Evolutionary conservation across 441 rosid species (phyloP).

Genomic region (Melianthus villosus): DNA sequence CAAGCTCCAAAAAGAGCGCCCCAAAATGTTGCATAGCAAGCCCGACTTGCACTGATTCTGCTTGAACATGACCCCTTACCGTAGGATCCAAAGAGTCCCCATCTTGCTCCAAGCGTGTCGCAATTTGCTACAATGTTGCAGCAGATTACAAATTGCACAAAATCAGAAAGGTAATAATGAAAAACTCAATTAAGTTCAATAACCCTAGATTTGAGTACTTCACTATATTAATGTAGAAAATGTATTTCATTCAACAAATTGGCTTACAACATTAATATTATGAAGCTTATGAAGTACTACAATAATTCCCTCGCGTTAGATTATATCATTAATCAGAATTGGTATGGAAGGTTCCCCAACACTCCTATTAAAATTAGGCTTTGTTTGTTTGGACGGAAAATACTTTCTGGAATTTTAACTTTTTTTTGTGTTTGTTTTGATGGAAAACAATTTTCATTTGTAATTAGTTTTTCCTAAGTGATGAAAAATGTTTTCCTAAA

Average conservation of each 20-base stretch:
- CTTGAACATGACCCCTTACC: conserved; percentile 55
- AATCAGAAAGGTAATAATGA: conserved; percentile 24
- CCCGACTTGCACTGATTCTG: conserved; percentile 60
- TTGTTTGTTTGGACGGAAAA: too few species aligned
- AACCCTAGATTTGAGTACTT: background rate
- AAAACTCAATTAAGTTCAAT: background rate
- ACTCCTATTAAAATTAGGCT: too few species aligned
- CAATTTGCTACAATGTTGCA: conserved; percentile 67
- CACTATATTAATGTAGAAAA: background rate
- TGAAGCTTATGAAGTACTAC: background rate
- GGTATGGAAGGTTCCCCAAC: too few species aligned
- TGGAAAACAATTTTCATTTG: too few species aligned
- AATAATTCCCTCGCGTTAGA: too few species aligned
- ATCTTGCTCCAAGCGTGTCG: conserved; percentile 68
- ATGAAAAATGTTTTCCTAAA: too few species aligned
- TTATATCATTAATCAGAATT: too few species aligned
- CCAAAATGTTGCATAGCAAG: conserved; percentile 81
- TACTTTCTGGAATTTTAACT: too few species aligned
- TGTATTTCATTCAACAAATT: background rate
- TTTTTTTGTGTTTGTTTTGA: too few species aligned
- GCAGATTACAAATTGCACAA: conserved; percentile 25
- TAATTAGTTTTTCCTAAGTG: too few species aligned
- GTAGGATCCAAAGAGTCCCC: conserved; percentile 51
- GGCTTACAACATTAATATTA: background rate
- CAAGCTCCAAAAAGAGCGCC: conserved; percentile 86